Evolutionary conservation across 2,329 filamentous ascomycete species (phyloP).

Genomic region (Neofusicoccum parvum): DNA sequence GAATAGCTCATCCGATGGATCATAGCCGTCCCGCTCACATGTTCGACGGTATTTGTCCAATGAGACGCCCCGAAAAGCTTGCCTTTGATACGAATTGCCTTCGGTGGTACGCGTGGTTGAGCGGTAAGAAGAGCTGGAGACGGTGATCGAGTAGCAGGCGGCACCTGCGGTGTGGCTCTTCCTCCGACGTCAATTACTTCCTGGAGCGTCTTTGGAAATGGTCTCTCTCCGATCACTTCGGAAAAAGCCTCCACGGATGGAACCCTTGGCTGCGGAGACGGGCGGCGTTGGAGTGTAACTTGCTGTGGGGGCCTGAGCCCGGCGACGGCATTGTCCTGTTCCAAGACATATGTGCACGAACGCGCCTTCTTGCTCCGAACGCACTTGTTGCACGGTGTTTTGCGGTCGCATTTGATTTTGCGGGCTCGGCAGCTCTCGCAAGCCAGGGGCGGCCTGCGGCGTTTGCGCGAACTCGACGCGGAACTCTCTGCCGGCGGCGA

Average conservation of each 20-base stretch:
- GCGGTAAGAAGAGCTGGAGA: too few relatives aligned
- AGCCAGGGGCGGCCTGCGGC: slow-evolving; percentile 30
- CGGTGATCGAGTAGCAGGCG: not conserved
- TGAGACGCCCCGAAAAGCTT: slow-evolving; percentile 58
- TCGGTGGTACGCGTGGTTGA: not conserved
- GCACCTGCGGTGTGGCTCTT: too few relatives aligned
- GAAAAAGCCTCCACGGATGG: not conserved
- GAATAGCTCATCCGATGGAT: not conserved
- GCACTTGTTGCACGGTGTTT: slow-evolving; percentile 30
- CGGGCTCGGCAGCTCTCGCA: slow-evolving; percentile 32
- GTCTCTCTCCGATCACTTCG: not conserved
- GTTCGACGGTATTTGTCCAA: slow-evolving; percentile 54
- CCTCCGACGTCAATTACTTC: too few relatives aligned
- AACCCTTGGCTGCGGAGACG: not conserved
- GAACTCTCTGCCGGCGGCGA: not conserved
- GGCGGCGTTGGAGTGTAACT: not conserved
- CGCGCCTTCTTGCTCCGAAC: slow-evolving; percentile 20
- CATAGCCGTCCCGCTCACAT: slow-evolving; percentile 40
- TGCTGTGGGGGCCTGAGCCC: not conserved
- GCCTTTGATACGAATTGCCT: not conserved
- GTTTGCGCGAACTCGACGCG: slow-evolving; percentile 20
- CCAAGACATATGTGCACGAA: slow-evolving; percentile 22
- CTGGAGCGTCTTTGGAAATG: not conserved
- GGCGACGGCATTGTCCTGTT: not conserved
- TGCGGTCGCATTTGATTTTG: slow-evolving; percentile 33